Conservation (phyloP, 139 green algal species). For the Asterochloris sp. region DNA sequence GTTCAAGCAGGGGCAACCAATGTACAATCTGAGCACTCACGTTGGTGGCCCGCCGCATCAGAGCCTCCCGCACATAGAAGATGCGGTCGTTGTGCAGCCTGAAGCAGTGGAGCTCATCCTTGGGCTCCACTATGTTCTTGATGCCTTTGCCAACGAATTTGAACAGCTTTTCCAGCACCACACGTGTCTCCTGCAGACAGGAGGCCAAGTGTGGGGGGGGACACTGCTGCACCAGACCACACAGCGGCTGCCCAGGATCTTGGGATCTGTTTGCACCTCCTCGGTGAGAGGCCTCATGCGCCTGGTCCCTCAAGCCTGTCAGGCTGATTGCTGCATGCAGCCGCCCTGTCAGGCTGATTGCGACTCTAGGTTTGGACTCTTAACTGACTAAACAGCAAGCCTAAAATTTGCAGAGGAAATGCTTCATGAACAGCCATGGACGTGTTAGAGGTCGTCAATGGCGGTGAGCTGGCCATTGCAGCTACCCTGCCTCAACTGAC, state of each 20-base stretch:
- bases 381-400: too few relatives aligned
- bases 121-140: constrained; percentile 82
- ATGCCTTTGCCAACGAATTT: constrained; percentile 98
- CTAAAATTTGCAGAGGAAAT: too few relatives aligned
- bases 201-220: not conserved
- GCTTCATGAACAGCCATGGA: too few relatives aligned
- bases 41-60: constrained; percentile 89
- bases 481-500: too few relatives aligned
- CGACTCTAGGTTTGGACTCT: too few relatives aligned
- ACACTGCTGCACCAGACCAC: too few relatives aligned
- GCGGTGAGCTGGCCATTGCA: too few relatives aligned
- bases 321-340: too few relatives aligned
- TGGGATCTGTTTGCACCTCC: constrained; percentile 17
- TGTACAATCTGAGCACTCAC: constrained; percentile 39
- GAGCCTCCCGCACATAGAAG: constrained; percentile 93
- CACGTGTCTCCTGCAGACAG: constrained; percentile 78
- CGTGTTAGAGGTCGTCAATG: too few relatives aligned
- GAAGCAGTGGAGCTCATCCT: constrained; percentile 82
- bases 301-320: too few relatives aligned
- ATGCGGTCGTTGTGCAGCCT: constrained; percentile 91
- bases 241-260: not conserved
- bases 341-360: too few relatives aligned
- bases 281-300: constrained; percentile 50
- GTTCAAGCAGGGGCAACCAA: not conserved
- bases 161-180: constrained; percentile 98